Evolutionary conservation across 2,329 filamentous ascomycete genomes (phyloP), one percentile per base, ranked within the genome.

Genomic region (Curvularia hawaiiensis): DNA sequence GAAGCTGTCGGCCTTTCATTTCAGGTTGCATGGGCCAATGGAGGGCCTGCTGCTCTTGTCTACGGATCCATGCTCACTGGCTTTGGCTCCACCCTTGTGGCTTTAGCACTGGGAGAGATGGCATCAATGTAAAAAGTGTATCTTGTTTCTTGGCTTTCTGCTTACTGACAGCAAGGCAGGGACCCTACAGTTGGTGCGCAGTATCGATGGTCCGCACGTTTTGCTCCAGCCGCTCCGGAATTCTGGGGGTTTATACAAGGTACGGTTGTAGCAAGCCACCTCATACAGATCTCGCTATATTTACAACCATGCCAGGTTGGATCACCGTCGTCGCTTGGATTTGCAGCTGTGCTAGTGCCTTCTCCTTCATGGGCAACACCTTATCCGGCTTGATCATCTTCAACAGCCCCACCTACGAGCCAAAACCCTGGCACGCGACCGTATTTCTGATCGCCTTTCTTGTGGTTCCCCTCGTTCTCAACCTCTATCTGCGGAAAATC

Each of bases 401-500:
- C 26, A 78, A 76, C 30, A 59, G 78, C 14, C 55, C 61, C 0
- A 57, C 53, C 2, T 79, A 80, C 57, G 50, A 66, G 3, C 60
- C 68, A 0, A 58, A 79, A 48, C 55, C 67, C 22, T 83, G 80
- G 79, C 81, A 84, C 52, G 76, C 71, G 4, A 83, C 81, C 0
- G 67, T 83, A 1, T 65, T 83, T 4, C 74, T 78, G 54, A 80
- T 78, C 56, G 78, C 76, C 1, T 67, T 80, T 20, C 68, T 49
- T 14, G 72, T 56, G 3, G 22, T 70, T 2, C 56, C 78, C 18
- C 65, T 72, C 0, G 57, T 77, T 1, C 68, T 79, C 50, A 83
- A 83, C 59, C 74, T 76, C 3, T 68, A 78, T 20, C 69, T 77
- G 7, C 77, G 77, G 1, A 74, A 70, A 4, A 57, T 77, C 3